Conservation (phyloP, 768 basidiomycete genomes). For the Amanita muscaria region DNA sequence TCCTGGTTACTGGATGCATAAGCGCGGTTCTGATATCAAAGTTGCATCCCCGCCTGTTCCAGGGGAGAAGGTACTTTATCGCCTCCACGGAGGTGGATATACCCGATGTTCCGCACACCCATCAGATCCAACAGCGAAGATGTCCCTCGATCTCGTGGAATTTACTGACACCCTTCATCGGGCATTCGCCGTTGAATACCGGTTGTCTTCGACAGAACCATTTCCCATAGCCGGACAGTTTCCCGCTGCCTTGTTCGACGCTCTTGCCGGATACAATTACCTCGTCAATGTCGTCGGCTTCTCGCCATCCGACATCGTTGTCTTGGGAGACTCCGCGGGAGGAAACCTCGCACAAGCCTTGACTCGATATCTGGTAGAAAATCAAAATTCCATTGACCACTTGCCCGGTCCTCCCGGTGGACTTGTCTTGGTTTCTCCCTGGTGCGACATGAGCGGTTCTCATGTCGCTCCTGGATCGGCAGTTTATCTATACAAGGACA, state of each 20-base stretch:
- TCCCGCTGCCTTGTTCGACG: slow-evolving; percentile 46
- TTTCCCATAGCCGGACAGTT: slow-evolving; percentile 32
- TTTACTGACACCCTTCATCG: slow-evolving; percentile 35
- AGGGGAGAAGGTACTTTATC: slow-evolving; percentile 49
- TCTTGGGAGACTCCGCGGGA: slow-evolving; percentile 49
- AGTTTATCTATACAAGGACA: background rate
- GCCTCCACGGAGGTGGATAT: slow-evolving; percentile 57
- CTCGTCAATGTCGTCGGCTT: slow-evolving; percentile 36
- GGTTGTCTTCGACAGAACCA: slow-evolving; percentile 42
- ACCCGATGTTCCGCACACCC: slow-evolving; percentile 48
- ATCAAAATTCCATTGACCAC: slow-evolving; percentile 18
- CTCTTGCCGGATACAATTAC: slow-evolving; percentile 40
- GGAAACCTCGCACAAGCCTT: slow-evolving; percentile 38
- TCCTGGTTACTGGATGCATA: slow-evolving; percentile 52
- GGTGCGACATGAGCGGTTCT: slow-evolving; percentile 14
- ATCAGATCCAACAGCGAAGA: slow-evolving; percentile 32
- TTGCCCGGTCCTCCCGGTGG: slow-evolving; percentile 19
- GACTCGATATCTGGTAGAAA: slow-evolving; percentile 25
- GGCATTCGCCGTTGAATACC: slow-evolving; percentile 62
- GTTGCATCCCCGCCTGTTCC: slow-evolving; percentile 29
- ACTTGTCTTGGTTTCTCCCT: slow-evolving; percentile 19
- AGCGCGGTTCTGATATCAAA: slow-evolving; percentile 26
- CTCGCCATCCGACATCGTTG: slow-evolving; percentile 31
- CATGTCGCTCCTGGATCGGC: background rate
- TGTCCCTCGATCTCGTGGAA: slow-evolving; percentile 39